Evolutionary conservation across 306 rosid genomes (phyloP).

Genomic region (Vigna reflexopilosa): DNA sequence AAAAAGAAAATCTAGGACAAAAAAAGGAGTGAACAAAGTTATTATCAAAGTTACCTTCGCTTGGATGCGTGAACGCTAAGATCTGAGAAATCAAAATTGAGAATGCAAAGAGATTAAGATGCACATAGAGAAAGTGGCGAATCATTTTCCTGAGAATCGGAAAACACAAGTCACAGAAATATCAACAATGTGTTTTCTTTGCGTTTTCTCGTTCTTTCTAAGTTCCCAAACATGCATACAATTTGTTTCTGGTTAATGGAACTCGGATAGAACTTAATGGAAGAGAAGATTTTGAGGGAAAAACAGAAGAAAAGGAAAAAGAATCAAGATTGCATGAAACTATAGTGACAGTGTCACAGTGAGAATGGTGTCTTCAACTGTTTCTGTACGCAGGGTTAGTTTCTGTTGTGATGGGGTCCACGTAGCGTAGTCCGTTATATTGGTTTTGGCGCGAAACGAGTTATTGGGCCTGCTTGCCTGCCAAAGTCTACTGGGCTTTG

Average conservation of each 20-base stretch:
- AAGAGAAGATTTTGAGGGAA: not conserved
- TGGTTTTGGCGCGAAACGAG: conserved; percentile 45
- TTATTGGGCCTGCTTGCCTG: not conserved
- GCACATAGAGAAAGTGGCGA: conserved; percentile 29
- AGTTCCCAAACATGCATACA: conserved; percentile 34
- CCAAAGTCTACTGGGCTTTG: not conserved
- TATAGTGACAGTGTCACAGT: conserved; percentile 18
- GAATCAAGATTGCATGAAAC: conserved; percentile 39
- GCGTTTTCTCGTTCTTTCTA: conserved; percentile 44
- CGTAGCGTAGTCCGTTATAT: conserved; percentile 34
- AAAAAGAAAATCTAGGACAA: not conserved
- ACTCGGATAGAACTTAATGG: not conserved
- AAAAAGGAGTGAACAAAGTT: conserved; percentile 16
- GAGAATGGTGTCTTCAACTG: conserved; percentile 19
- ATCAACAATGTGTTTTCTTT: conserved; percentile 15
- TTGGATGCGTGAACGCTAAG: conserved; percentile 54
- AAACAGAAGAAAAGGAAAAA: not conserved
- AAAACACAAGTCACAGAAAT: not conserved
- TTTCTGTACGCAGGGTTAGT: not conserved
- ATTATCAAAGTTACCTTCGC: conserved; percentile 62
- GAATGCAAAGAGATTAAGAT: conserved; percentile 46
- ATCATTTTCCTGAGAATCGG: conserved; percentile 53
- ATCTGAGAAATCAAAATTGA: conserved; percentile 54
- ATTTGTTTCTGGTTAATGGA: conserved; percentile 17
- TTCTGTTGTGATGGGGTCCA: not conserved